These are phyloP conservation scores for Kuraishia hungarica DNA, from an alignment of 805 yeast species.

Conservation along the genomic window DNA sequence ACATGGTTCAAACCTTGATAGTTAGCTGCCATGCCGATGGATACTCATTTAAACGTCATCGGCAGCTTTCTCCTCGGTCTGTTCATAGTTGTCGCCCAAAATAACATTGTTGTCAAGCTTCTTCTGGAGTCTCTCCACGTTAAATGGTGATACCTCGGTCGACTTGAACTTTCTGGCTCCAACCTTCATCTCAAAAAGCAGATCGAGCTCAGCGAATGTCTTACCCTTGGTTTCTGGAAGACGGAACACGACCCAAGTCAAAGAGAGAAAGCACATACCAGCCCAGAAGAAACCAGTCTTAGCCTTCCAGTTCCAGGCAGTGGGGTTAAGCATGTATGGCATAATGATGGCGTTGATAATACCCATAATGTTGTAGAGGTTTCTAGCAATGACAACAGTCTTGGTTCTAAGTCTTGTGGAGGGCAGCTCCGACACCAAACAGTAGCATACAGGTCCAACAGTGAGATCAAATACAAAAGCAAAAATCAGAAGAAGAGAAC, in stretches of 20 bases:
- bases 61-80: neutral
- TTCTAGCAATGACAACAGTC: conserved; percentile 25
- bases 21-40: no score
- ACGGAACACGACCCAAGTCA: conserved; percentile 38
- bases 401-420: conserved; percentile 29
- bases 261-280: conserved; percentile 22
- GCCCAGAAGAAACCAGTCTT: conserved; percentile 42
- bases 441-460: conserved; percentile 31
- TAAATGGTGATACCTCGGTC: neutral
- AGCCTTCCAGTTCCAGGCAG: conserved; percentile 35
- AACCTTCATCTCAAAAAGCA: conserved; percentile 31
- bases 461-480: conserved; percentile 25
- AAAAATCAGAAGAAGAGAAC: conserved; percentile 12
- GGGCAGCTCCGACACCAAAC: conserved; percentile 30
- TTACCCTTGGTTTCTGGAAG: conserved; percentile 53
- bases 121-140: neutral
- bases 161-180: conserved; percentile 22
- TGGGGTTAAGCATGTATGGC: conserved; percentile 44
- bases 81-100: neutral
- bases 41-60: neutral
- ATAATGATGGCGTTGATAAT: conserved; percentile 27
- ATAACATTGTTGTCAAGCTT: neutral
- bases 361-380: conserved; percentile 22
- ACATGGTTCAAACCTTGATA: no score
- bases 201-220: conserved; percentile 53